Evolutionary conservation across 2,329 filamentous ascomycete species (phyloP), one percentile per base, ranked within the genome.

Genomic region (Stylonectria norvegica): DNA sequence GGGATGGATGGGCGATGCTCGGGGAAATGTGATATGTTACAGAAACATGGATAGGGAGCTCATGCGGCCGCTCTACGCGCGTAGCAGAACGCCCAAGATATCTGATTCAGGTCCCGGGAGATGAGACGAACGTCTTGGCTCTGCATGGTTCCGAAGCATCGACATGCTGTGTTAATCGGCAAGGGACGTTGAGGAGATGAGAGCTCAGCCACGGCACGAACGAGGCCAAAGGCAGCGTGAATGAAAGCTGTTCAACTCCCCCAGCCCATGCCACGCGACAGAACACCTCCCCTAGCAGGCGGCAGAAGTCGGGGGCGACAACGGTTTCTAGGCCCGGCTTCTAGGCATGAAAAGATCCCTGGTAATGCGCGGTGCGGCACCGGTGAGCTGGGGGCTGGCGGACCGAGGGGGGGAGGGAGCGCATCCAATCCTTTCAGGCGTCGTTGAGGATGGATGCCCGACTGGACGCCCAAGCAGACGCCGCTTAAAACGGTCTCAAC

Each of bases 51-150:
- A 36, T 46, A 22, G 33, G 40, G 41, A 46, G 44, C 51, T 55
- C 47, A 55, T 55, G 52, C 52, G 52, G 45, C 50, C 50, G 45
- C 53, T 53, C 28, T 43, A 52, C 38, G 53, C 47, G 48, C 30
- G 30, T 28, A 15, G 27, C 30, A 34, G 35, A 49, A 27, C 34
- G 22, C 34, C 36, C 25, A 36, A 38, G 34, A 33, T 32, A 34
- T 34, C 18, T 28, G 44, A 38, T 46, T 19, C 22, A 37, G 34
- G 27, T 30, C 14, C 27, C 22, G 22, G 19, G 30, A 32, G 30
- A 32, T 16, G 30, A 32, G 11, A 32, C 19, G 30, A 18, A n/a
- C n/a, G n/a, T n/a, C n/a, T n/a, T n/a, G n/a, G n/a, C n/a, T n/a
- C n/a, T n/a, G n/a, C n/a, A n/a, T n/a, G n/a, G n/a, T n/a, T n/a